Evolutionary conservation across 2,329 filamentous ascomycete species (phyloP).

Genomic region (Nannizzia gypsea): DNA sequence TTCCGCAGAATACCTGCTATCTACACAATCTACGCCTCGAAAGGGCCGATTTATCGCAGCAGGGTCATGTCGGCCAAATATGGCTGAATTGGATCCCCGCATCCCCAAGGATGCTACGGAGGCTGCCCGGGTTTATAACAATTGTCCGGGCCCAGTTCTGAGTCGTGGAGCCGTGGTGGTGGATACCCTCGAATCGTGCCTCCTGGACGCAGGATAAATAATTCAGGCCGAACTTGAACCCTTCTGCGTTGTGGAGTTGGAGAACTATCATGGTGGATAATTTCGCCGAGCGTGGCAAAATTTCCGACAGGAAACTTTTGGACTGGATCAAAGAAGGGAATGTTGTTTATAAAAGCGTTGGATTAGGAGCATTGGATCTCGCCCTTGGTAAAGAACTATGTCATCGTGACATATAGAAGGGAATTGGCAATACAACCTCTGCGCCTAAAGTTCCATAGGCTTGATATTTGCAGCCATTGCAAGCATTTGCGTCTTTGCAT

Average conservation of each 20-base stretch:
- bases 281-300: conserved; percentile 28
- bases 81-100: conserved; percentile 73
- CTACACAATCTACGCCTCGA: conserved; percentile 40
- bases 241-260: conserved; percentile 77
- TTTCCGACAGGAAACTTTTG: conserved; percentile 35
- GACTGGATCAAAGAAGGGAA: conserved; percentile 54
- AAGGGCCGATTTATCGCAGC: conserved; percentile 37
- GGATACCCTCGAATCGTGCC: conserved; percentile 61
- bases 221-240: conserved; percentile 62
- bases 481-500: too few relatives aligned
- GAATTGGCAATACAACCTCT: conserved; percentile 14
- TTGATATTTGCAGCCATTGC: too few relatives aligned
- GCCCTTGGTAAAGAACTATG: conserved; percentile 50
- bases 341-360: conserved; percentile 59
- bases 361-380: conserved; percentile 57
- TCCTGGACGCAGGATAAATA: conserved; percentile 78
- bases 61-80: conserved; percentile 50
- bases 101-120: conserved; percentile 55
- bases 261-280: conserved; percentile 54
- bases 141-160: conserved; percentile 33
- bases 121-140: conserved; percentile 33
- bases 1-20: conserved; percentile 50
- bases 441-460: too few relatives aligned
- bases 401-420: conserved; percentile 42
- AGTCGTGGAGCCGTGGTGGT: conserved; percentile 51